Conservation (phyloP, 2,329 filamentous ascomycete genomes). For the Pseudopyrenochaeta lycopersici region DNA sequence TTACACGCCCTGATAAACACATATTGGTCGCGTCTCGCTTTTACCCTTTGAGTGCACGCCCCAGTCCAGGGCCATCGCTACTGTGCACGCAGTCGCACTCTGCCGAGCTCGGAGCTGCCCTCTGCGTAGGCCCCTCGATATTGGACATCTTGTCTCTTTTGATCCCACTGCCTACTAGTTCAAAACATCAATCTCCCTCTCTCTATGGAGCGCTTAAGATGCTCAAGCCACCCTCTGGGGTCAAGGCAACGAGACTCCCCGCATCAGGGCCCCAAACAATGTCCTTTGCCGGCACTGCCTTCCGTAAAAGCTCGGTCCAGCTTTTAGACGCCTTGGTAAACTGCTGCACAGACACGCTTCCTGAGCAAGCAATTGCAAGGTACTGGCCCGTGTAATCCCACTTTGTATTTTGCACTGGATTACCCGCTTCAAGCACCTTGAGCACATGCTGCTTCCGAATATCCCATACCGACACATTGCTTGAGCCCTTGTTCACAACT, state of each 20-base stretch:
- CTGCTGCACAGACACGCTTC: constrained; percentile 86
- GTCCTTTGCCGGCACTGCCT: constrained; percentile 75
- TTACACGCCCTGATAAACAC: not conserved
- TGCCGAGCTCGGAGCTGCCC: not conserved
- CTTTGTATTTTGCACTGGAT: constrained; percentile 75
- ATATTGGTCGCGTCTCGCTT: not conserved
- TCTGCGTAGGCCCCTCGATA: not conserved
- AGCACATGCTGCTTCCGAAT: constrained; percentile 83
- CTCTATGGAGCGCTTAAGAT: constrained; percentile 63
- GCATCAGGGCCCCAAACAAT: constrained; percentile 81
- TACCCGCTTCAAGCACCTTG: constrained; percentile 87
- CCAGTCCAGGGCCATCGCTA: not conserved
- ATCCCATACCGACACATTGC: constrained; percentile 86
- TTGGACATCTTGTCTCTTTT: not conserved
- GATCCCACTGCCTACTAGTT: not conserved
- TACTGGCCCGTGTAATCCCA: constrained; percentile 98
- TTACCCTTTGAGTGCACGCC: not conserved
- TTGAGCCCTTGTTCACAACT: constrained; percentile 78
- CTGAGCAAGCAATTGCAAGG: constrained; percentile 80
- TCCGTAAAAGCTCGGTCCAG: constrained; percentile 87
- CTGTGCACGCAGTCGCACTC: too few relatives aligned
- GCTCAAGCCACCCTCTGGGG: constrained; percentile 77
- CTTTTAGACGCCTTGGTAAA: constrained; percentile 87
- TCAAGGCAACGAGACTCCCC: constrained; percentile 77
- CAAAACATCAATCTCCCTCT: not conserved